These are phyloP conservation scores for Dovyalis caffra DNA, from an alignment of 345 rosid genomes.

Conservation along the genomic window DNA sequence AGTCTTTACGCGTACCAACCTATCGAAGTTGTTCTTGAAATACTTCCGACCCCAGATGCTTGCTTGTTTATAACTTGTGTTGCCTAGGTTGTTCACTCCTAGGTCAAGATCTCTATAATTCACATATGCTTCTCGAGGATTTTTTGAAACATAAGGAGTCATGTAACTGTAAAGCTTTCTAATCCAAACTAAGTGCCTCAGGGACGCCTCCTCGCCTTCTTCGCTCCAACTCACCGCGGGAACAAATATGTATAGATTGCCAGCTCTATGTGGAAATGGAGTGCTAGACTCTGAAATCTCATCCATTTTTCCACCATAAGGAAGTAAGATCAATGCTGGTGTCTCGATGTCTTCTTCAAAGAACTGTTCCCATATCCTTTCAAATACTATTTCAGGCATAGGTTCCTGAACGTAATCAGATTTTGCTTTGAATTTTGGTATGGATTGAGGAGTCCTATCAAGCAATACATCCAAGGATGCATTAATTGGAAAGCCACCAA, in stretches of 20 bases:
- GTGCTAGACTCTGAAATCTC: constrained; percentile 34
- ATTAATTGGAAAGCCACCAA: not conserved
- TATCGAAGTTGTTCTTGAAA: not conserved
- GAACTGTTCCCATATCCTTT: constrained; percentile 49
- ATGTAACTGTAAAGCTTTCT: constrained; percentile 36
- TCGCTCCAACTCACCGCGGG: constrained; percentile 46
- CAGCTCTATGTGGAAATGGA: constrained; percentile 49
- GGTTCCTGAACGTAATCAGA: constrained; percentile 58
- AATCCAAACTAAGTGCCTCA: constrained; percentile 16
- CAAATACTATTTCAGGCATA: constrained; percentile 31
- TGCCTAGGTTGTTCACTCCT: not conserved
- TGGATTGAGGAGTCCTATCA: constrained; percentile 30
- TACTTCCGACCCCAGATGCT: not conserved
- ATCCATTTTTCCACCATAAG: constrained; percentile 61
- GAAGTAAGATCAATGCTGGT: constrained; percentile 39
- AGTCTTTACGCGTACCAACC: not conserved
- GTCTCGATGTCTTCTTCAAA: constrained; percentile 7
- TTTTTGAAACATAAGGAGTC: constrained; percentile 49
- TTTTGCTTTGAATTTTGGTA: constrained; percentile 50
- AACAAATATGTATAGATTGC: constrained; percentile 45
- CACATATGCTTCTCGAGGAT: constrained; percentile 47
- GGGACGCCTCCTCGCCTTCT: constrained; percentile 18
- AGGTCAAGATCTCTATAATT: constrained; percentile 24
- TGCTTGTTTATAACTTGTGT: not conserved
- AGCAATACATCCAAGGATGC: constrained; percentile 25